Evolutionary conservation across 108 stramenopile species (phyloP).

Genomic region (Nitzschia putrida): DNA sequence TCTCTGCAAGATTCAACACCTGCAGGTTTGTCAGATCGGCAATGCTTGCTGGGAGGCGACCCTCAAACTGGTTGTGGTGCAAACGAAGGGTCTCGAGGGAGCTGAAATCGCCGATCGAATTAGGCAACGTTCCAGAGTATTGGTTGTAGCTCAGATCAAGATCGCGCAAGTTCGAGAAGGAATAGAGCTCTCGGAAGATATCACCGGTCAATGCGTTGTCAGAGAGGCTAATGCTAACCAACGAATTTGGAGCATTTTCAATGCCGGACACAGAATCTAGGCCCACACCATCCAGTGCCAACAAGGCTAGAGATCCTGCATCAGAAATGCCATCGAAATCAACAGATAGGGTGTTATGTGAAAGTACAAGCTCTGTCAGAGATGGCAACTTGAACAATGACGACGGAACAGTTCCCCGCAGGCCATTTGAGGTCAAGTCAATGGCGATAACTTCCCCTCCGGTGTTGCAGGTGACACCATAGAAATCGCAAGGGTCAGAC

Average conservation of each 20-base stretch:
- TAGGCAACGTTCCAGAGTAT: conserved; percentile 24
- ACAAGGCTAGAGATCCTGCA: conserved; percentile 32
- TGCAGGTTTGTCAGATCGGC: conserved; percentile 11
- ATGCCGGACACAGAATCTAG: conserved; percentile 43
- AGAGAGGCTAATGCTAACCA: conserved; percentile 42
- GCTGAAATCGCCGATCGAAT: conserved; percentile 16
- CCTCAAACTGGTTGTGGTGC: conserved; percentile 53
- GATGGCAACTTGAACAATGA: conserved; percentile 43
- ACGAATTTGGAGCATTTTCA: conserved; percentile 16
- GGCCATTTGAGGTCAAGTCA: conserved; percentile 57
- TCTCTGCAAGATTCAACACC: conserved; percentile 34
- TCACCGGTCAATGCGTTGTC: conserved; percentile 46
- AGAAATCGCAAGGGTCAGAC: conserved; percentile 42
- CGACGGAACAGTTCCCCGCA: conserved; percentile 55
- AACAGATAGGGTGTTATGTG: conserved; percentile 41
- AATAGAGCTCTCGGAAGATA: conserved; percentile 46
- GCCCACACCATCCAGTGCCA: conserved; percentile 40
- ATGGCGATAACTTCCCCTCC: conserved; percentile 39
- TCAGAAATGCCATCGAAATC: conserved; percentile 32
- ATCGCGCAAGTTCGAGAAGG: conserved; percentile 12
- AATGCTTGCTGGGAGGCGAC: conserved; percentile 9
- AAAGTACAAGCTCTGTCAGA: conserved; percentile 37
- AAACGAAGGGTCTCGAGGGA: conserved; percentile 24
- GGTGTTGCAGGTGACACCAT: conserved; percentile 39
- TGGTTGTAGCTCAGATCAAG: conserved; percentile 31